These are phyloP conservation scores for Diatrype stigma DNA, from an alignment of 2,329 filamentous ascomycete species.

Conservation along the genomic window DNA sequence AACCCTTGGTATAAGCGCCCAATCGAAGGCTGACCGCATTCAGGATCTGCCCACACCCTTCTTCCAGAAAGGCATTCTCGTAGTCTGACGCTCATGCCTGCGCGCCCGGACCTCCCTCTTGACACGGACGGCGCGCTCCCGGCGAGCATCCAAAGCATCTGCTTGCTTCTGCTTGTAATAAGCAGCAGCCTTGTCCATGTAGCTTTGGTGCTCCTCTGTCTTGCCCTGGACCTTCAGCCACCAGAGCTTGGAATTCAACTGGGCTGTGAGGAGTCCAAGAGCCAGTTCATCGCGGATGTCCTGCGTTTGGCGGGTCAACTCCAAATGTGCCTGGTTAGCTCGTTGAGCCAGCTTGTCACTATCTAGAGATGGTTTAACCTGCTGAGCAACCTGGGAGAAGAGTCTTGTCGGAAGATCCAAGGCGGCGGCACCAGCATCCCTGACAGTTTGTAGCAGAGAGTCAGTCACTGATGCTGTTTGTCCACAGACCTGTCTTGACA, in stretches of 20 bases:
- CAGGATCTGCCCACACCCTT: constrained; percentile 13
- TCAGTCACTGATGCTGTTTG: constrained; percentile 27
- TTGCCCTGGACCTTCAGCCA: constrained; percentile 53
- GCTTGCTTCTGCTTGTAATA: constrained; percentile 35
- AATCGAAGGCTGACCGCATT: constrained; percentile 8
- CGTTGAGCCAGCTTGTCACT: constrained; percentile 19
- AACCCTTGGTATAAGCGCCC: constrained; percentile 23
- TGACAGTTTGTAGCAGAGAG: constrained; percentile 23
- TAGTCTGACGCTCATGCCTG: constrained; percentile 19
- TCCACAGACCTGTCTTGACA: constrained; percentile 27
- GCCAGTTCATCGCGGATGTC: constrained; percentile 37
- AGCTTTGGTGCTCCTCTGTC: constrained; percentile 40
- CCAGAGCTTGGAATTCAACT: constrained; percentile 52
- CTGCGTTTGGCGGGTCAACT: constrained; percentile 28
- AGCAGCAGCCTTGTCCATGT: constrained; percentile 42
- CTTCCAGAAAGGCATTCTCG: constrained; percentile 21
- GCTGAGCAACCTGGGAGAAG: constrained; percentile 18
- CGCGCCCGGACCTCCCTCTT: constrained; percentile 24
- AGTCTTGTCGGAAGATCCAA: constrained; percentile 14
- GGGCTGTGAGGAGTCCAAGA: constrained; percentile 46
- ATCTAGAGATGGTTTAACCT: constrained; percentile 20
- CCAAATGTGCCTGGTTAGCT: constrained; percentile 26
- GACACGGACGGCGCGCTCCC: constrained; percentile 22
- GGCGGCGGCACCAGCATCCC: constrained; percentile 20
- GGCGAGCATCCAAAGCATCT: constrained; percentile 26